Base-by-base conservation (phyloP, 345 rosid species). In the Lepidium didymum region DNA sequence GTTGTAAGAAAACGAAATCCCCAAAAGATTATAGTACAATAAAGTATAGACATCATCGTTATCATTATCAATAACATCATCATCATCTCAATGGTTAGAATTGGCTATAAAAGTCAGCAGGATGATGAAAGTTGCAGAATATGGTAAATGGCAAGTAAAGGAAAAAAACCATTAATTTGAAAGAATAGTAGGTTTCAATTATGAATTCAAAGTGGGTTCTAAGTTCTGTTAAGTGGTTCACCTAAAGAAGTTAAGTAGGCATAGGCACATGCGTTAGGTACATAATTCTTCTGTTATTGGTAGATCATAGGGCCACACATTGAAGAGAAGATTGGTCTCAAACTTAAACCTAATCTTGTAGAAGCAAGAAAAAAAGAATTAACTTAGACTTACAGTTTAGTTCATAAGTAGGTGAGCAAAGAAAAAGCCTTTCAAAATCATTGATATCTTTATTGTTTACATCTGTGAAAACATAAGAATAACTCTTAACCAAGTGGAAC, bases 221-320 rank as follows among this genome's bases (percentile, higher is more conserved):
- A 12, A 19, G 47, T 41, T 57, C 67, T 37, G 62, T 59, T 40
- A 64, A 73, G 77, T 73, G 38, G 77, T 50, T 73, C 72, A 73
- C 77, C 72, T 57, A 73, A 58, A 34, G 0, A 50, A 8, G 34
- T 60, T 15, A 38, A 19, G 44, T 65, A 19, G 67, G 67, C 6
- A 16, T 1, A 10, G 40, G 18, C 38, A 40, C 42, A 64, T 55
- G 57, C 51, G 37, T 55, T 55, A 64, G 40, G 46, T 15, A 56
- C 53, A 40, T 23, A 40, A 51, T 49, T 73, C 33, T 57, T 14
- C 43, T 50, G 61, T 14, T 49, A 6, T 33, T 65, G 66, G 46
- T 57, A 11, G 38, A 55, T 37, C 42, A 37, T 15, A 63, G 25
- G 42, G 16, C 51, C 63, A 72, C 69, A 44, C 15, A 25, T 9